A percentile compares a stretch with the other conserved stretches of the same genome.
These are phyloP conservation scores for Vigna radiata DNA, from an alignment of 306 rosid genomes.

Conservation along the genomic window DNA sequence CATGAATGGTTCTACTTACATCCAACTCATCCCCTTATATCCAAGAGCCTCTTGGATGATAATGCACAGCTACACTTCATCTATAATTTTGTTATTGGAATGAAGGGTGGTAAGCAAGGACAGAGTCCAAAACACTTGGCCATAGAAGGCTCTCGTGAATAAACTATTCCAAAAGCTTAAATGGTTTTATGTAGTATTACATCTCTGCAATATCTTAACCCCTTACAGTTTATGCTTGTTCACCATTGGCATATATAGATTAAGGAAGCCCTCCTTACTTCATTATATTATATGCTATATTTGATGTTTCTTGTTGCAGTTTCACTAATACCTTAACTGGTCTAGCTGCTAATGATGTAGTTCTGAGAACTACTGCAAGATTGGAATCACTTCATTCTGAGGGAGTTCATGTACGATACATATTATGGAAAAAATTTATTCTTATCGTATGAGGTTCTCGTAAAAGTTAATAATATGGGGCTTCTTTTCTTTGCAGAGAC, in stretches of 20 bases:
- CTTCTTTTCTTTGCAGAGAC: slow-evolving; percentile 72
- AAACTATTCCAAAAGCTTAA: neutral
- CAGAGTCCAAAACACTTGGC: neutral
- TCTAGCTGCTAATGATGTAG: slow-evolving; percentile 74
- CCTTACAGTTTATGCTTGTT: slow-evolving; percentile 17
- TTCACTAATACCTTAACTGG: slow-evolving; percentile 82
- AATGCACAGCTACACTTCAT: neutral
- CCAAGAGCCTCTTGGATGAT: neutral
- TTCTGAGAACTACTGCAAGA: slow-evolving; percentile 83
- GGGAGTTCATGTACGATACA: slow-evolving; percentile 87
- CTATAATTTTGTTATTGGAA: neutral
- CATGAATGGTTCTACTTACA: neutral
- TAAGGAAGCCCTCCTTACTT: slow-evolving; percentile 3
- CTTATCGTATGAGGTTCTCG: slow-evolving; percentile 7
- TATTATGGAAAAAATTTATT: slow-evolving; percentile 29
- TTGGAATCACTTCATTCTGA: slow-evolving; percentile 92
- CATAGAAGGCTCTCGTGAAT: neutral
- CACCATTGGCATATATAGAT: slow-evolving; percentile 11
- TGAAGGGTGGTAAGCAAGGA: neutral
- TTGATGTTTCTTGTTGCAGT: slow-evolving; percentile 59
- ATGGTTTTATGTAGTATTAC: neutral
- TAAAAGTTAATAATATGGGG: slow-evolving; percentile 27
- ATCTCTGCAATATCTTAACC: neutral
- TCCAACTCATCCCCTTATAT: neutral
- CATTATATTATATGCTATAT: neutral